These are phyloP conservation scores for Gossypium sturtianum DNA, from an alignment of 345 rosid genomes.

Conservation along the genomic window DNA sequence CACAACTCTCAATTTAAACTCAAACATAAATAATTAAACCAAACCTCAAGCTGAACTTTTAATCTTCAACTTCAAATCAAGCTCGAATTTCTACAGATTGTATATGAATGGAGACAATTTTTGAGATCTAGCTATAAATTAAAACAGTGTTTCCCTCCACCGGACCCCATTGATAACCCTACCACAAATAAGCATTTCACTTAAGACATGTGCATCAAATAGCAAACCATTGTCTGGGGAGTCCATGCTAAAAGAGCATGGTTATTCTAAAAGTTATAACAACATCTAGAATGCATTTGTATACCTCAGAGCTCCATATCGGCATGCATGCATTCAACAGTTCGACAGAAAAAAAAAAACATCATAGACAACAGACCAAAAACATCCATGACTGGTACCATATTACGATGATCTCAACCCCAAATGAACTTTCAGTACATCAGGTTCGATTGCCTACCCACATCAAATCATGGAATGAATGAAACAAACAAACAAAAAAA, in stretches of 20 bases:
- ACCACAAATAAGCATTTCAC: not conserved
- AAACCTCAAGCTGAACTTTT: too few species aligned
- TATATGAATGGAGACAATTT: not conserved
- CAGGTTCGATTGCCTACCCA: not conserved
- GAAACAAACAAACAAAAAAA: not conserved
- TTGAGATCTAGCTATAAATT: not conserved
- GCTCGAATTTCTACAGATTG: not conserved
- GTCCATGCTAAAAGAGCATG: not conserved
- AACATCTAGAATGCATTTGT: constrained; percentile 4
- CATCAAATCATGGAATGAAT: not conserved
- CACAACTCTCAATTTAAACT: too few species aligned
- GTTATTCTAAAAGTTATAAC: constrained; percentile 12
- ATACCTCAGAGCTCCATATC: not conserved
- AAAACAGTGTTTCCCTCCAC: not conserved
- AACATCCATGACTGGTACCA: not conserved
- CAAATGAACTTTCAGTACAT: not conserved
- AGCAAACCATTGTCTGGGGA: not conserved
- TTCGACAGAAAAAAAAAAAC: not conserved
- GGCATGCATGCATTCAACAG: not conserved
- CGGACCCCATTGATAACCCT: not conserved
- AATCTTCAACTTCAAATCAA: too few species aligned
- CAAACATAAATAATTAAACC: too few species aligned
- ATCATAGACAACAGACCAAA: not conserved
- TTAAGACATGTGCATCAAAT: not conserved
- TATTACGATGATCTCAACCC: not conserved